These are phyloP conservation scores for Pistacia integerrima DNA, from an alignment of 345 rosid species.

Conservation along the genomic window DNA sequence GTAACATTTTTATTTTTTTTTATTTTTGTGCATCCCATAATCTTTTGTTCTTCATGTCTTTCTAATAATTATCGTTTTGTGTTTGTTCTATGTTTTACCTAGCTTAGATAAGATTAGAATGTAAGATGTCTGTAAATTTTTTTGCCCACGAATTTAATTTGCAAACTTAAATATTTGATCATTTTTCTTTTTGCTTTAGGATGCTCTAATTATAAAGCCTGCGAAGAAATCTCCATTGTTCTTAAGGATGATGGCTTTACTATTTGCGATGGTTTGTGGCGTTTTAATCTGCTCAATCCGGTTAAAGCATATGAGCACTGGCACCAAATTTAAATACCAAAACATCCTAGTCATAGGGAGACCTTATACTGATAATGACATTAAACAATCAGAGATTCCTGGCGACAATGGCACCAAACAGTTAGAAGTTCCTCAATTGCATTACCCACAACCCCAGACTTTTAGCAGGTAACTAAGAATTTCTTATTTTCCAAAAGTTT, in stretches of 20 bases:
- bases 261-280: conserved; percentile 74
- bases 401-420: conserved; percentile 4
- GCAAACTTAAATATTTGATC: conserved; percentile 5
- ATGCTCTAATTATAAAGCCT: conserved; percentile 57
- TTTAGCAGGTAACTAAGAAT: conserved; percentile 62
- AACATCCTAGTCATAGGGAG: conserved; percentile 45
- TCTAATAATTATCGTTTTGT: background rate
- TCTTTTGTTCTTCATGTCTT: background rate
- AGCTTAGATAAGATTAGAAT: conserved; percentile 5
- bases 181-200: conserved; percentile 40
- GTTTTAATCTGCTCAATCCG: conserved; percentile 65
- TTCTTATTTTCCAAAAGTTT: background rate
- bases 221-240: conserved; percentile 75
- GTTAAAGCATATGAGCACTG: conserved; percentile 60
- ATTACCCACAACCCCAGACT: conserved; percentile 82
- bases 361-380: conserved; percentile 27
- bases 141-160: background rate
- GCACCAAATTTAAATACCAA: conserved; percentile 34
- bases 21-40: background rate
- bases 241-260: conserved; percentile 65
- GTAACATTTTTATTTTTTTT: background rate
- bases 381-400: conserved; percentile 28
- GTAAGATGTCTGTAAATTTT: background rate
- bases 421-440: conserved; percentile 43
- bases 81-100: background rate